Percentiles rank a stretch among this genome's conserved stretches.
phyloP scores from a whole-genome alignment of 371 early-diverging fungal species.

The Umbelopsis sp. region DNA sequence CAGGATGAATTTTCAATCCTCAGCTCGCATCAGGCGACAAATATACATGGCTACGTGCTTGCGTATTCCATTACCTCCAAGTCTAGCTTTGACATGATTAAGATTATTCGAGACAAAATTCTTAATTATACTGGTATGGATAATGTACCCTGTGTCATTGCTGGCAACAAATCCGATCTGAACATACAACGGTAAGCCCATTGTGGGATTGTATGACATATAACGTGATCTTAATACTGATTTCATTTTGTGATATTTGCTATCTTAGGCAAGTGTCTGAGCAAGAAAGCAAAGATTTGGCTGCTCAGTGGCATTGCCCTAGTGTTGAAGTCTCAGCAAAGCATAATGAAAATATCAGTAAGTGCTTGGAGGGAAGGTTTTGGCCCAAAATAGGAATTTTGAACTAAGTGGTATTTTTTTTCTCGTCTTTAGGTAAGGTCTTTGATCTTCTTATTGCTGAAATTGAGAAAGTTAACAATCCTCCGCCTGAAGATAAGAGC shows the following conservation, averaged over 20 bases:
- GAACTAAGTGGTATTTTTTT: not conserved
- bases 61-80: conserved; percentile 92
- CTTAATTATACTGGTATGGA: conserved; percentile 91
- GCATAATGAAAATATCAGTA: conserved; percentile 85
- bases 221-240: not conserved
- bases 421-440: conserved; percentile 52
- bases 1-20: conserved; percentile 95
- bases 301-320: conserved; percentile 82
- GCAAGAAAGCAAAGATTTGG: conserved; percentile 79
- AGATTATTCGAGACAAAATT: conserved; percentile 93
- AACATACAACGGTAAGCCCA: conserved; percentile 63
- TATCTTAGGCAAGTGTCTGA: conserved; percentile 71
- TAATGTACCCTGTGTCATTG: conserved; percentile 88
- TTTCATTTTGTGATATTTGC: not conserved
- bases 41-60: conserved; percentile 92
- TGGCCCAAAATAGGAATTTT: too few relatives aligned
- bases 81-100: conserved; percentile 87
- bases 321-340: conserved; percentile 92
- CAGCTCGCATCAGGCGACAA: conserved; percentile 86
- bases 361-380: conserved; percentile 24
- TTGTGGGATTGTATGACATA: not conserved
- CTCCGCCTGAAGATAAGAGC: conserved; percentile 60
- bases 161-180: conserved; percentile 93
- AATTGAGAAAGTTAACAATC: conserved; percentile 69
- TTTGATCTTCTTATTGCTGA: conserved; percentile 71